Percentiles rank a stretch among this genome's conserved stretches.
Evolutionary conservation across 495 filamentous ascomycete genomes (phyloP).

Genomic region (Rostrohypoxylon terebratum): DNA sequence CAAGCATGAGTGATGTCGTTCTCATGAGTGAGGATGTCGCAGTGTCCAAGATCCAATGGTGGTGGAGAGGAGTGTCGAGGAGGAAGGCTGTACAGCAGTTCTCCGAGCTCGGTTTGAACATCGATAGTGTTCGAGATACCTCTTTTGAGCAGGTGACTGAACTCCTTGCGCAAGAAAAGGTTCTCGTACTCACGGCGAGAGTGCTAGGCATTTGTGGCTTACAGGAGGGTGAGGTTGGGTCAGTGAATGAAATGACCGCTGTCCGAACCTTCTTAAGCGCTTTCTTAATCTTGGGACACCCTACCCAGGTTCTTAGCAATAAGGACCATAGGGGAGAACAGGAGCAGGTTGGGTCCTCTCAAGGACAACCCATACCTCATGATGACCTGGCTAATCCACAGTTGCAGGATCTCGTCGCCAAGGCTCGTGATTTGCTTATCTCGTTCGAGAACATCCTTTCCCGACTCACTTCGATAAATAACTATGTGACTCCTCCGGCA

Average conservation of each 20-base stretch:
- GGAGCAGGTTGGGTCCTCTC: constrained; percentile 72
- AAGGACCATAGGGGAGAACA: constrained; percentile 77
- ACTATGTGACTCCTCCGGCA: constrained; percentile 68
- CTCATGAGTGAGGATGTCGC: constrained; percentile 75
- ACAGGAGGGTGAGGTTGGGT: constrained; percentile 74
- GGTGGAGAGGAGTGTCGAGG: constrained; percentile 75
- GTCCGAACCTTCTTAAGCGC: constrained; percentile 92
- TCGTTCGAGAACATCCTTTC: constrained; percentile 83
- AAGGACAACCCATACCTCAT: constrained; percentile 59
- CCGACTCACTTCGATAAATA: constrained; percentile 63
- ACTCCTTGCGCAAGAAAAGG: constrained; percentile 79
- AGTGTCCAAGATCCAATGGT: constrained; percentile 77
- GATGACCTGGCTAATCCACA: constrained; percentile 68
- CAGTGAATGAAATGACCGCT: constrained; percentile 78
- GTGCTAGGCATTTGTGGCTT: constrained; percentile 83
- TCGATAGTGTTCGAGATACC: constrained; percentile 77
- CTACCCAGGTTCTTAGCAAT: constrained; percentile 86
- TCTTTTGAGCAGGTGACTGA: constrained; percentile 84
- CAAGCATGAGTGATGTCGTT: constrained; percentile 56
- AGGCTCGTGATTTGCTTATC: constrained; percentile 85
- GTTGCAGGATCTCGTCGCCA: constrained; percentile 82
- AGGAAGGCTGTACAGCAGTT: constrained; percentile 75
- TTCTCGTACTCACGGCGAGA: constrained; percentile 74
- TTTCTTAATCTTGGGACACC: constrained; percentile 92
- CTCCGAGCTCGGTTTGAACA: constrained; percentile 73